These are phyloP conservation scores for Incumbomyces lentus DNA, from an alignment of 2,329 filamentous ascomycete species.

Conservation along the genomic window DNA sequence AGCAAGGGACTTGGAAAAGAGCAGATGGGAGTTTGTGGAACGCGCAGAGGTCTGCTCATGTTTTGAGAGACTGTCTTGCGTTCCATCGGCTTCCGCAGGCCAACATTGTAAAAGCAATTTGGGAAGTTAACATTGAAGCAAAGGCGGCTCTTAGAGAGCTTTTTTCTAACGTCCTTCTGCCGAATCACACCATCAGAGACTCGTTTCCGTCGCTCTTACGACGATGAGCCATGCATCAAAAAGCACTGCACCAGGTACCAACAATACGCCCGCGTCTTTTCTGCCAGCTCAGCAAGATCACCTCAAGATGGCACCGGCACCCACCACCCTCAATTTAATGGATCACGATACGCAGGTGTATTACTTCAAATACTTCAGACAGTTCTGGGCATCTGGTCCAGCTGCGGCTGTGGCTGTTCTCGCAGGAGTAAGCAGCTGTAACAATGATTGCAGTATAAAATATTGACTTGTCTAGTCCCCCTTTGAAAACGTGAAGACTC, in stretches of 20 bases:
- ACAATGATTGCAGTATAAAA: background rate
- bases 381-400: conserved; percentile 35
- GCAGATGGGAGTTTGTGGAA: conserved; percentile 38
- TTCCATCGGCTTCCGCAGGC: conserved; percentile 42
- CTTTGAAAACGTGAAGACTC: conserved; percentile 39
- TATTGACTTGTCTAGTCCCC: conserved; percentile 30
- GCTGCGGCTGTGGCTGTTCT: conserved; percentile 36
- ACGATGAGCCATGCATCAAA: conserved; percentile 21
- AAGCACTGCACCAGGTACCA: conserved; percentile 1
- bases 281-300: conserved; percentile 19
- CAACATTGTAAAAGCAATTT: too few species aligned
- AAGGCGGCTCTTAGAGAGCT: background rate
- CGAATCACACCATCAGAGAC: too few species aligned
- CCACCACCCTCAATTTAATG: conserved; percentile 25
- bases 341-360: conserved; percentile 32
- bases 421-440: conserved; percentile 29
- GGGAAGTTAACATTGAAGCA: too few species aligned
- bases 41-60: conserved; percentile 40
- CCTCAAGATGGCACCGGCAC: conserved; percentile 9
- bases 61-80: conserved; percentile 41
- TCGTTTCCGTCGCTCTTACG: background rate
- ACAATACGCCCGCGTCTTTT: conserved; percentile 12
- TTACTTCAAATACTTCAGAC: conserved; percentile 37
- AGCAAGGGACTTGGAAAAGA: background rate
- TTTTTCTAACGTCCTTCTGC: background rate